phyloP scores from a whole-genome alignment of 345 rosid species.

The Rubroshorea leprosula region DNA sequence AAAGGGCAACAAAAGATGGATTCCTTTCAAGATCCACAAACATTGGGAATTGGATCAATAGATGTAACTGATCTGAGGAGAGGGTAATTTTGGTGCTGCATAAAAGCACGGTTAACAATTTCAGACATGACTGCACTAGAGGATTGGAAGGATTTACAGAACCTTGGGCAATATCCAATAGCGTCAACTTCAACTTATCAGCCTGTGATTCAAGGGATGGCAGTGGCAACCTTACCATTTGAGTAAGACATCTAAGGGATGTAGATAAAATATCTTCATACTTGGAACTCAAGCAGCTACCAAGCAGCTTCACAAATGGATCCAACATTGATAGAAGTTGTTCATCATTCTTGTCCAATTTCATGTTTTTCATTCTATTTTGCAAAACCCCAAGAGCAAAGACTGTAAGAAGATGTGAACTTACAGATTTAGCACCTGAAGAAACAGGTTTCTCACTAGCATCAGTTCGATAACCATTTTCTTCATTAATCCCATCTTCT shows the following conservation, averaged over 20 bases:
- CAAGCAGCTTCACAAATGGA: slow-evolving; percentile 66
- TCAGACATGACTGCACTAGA: slow-evolving; percentile 72
- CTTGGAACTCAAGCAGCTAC: slow-evolving; percentile 74
- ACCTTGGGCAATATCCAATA: slow-evolving; percentile 66
- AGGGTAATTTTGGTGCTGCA: slow-evolving; percentile 48
- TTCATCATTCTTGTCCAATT: slow-evolving; percentile 35
- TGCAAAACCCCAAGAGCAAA: slow-evolving; percentile 70
- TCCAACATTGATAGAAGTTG: slow-evolving; percentile 63
- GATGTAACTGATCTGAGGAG: slow-evolving; percentile 61
- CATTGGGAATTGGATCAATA: slow-evolving; percentile 70
- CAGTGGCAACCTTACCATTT: slow-evolving; percentile 65
- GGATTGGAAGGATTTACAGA: slow-evolving; percentile 48
- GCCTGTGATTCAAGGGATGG: slow-evolving; percentile 69
- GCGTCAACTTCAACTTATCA: slow-evolving; percentile 63
- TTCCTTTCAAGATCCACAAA: slow-evolving; percentile 78
- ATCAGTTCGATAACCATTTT: slow-evolving; percentile 30
- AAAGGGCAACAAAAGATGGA: slow-evolving; percentile 59
- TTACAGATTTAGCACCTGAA: slow-evolving; percentile 29
- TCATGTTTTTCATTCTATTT: slow-evolving; percentile 48
- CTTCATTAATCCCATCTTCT: slow-evolving; percentile 53
- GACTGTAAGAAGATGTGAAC: slow-evolving; percentile 64
- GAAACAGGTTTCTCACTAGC: slow-evolving; percentile 22
- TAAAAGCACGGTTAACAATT: slow-evolving; percentile 71
- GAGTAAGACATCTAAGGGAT: slow-evolving; percentile 70
- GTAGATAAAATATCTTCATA: slow-evolving; percentile 74